A percentile compares a stretch with the other conserved stretches of the same genome.
phyloP scores from a whole-genome alignment of 371 early-diverging fungal species.

The Circinella minor region DNA sequence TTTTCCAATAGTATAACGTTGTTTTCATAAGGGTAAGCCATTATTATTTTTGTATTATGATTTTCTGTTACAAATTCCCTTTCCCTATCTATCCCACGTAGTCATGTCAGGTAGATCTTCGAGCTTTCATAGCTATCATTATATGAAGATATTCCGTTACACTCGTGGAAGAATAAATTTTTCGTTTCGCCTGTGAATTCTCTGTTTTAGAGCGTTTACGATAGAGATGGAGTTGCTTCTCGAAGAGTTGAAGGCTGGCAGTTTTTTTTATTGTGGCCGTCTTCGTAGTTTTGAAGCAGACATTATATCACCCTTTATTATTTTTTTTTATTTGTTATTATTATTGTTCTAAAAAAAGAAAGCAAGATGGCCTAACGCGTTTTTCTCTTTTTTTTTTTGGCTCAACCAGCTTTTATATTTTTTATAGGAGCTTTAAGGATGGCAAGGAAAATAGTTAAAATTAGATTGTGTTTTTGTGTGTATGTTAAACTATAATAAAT shows the following conservation, averaged over 20 bases:
- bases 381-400: too few species aligned
- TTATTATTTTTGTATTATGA: not conserved
- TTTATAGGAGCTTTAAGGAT: too few species aligned
- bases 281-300: conserved; percentile 20
- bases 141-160: conserved; percentile 20
- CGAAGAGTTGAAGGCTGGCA: conserved; percentile 20
- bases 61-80: not conserved
- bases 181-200: conserved; percentile 18
- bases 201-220: conserved; percentile 18
- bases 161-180: conserved; percentile 20
- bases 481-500: too few species aligned
- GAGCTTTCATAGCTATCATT: conserved; percentile 2
- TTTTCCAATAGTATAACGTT: not conserved
- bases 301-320: conserved; percentile 8
- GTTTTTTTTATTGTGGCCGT: conserved; percentile 4
- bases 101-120: conserved; percentile 19
- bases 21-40: not conserved
- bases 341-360: too few species aligned
- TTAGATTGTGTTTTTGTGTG: too few species aligned
- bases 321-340: not conserved
- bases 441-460: too few species aligned
- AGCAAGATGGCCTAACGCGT: not conserved
- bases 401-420: too few species aligned
- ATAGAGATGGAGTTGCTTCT: conserved; percentile 17
- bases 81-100: not conserved